Conservation (phyloP, 768 basidiomycete species). For the Rhodotorula babjevae region DNA sequence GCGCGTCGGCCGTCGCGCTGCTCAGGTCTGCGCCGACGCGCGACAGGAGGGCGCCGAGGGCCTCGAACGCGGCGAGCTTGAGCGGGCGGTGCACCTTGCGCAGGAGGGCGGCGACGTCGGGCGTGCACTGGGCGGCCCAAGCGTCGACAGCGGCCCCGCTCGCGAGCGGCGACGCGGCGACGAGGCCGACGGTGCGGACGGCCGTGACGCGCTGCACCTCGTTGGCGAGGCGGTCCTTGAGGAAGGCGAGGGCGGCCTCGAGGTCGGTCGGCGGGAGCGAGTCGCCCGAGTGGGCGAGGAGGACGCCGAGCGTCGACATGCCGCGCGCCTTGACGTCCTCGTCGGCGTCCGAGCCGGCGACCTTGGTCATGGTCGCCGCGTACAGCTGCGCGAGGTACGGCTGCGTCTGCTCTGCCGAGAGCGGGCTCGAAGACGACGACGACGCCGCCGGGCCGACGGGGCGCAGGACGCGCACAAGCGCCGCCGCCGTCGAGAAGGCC, state of each 20-base stretch:
- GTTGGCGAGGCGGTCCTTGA: slow-evolving; percentile 43
- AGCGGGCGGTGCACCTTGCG: slow-evolving; percentile 72
- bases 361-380: slow-evolving; percentile 62
- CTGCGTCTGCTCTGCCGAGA: slow-evolving; percentile 39
- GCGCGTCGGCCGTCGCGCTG: slow-evolving; percentile 55
- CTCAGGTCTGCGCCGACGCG: slow-evolving; percentile 49
- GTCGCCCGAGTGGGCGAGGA: slow-evolving; percentile 83
- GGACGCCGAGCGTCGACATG: slow-evolving; percentile 73
- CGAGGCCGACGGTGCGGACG: slow-evolving; percentile 74
- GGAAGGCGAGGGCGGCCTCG: slow-evolving; percentile 29
- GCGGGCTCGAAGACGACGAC: slow-evolving; percentile 9
- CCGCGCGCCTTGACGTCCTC: slow-evolving; percentile 79
- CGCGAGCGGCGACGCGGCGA: slow-evolving; percentile 37
- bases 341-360: slow-evolving; percentile 79
- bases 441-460: slow-evolving; percentile 54
- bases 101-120: slow-evolving; percentile 69
- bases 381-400: slow-evolving; percentile 62
- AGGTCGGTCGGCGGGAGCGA: slow-evolving; percentile 22
- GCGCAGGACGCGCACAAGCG: slow-evolving; percentile 69
- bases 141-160: slow-evolving; percentile 31
- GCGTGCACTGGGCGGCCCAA: slow-evolving; percentile 76
- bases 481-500: slow-evolving; percentile 78
- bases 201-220: slow-evolving; percentile 49
- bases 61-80: slow-evolving; percentile 50
- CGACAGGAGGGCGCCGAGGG: slow-evolving; percentile 28